Base-by-base conservation (phyloP, 331 rosid species). In the Erythrophleum ivorense region DNA sequence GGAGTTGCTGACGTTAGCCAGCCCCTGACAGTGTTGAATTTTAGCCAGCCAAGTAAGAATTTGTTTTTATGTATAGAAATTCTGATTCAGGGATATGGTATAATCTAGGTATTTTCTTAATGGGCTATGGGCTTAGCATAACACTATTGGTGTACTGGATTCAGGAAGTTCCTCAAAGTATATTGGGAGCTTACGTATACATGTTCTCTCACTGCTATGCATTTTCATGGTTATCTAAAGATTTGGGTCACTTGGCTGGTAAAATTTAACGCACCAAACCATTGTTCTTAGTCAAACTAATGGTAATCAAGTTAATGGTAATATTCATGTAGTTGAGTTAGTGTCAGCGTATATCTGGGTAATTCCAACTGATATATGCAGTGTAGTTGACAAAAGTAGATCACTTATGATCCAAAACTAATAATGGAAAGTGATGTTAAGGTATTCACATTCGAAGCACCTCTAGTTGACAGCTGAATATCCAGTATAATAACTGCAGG, bases 31-130 rank as follows among this genome's bases (percentile, higher is more conserved):
- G 18, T 78, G 49, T 85, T 86, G 31, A 60, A 85, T 81, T 81
- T 62, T 84, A 81, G 79, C 81, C 90, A 86, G 82, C 90, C 89
- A 76, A 80, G 99, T 94, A 83, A 86, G 97, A 78, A 62, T 54
- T 38, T 73, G 12, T 40, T 41, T 78, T 31, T n/a, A 40, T 82
- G 9, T 60, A n/a, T 53, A 14, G 34, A 59, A 75, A 38, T 65
- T 83, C 46, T 66, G 78, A 66, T 80, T 50, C 58, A 58, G 8
- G 16, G 58, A 74, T 80, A 36, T 73, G 52, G 7, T 49, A 71
- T 71, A 64, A 55, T 64, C 19, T 45, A 83, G 9, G 49, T 59
- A 70, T 34, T 3, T 76, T 36, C 69, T 52, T 82, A 19, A 80
- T 49, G 59, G 58, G 4, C 7, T 38, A 9, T 62, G 55, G 11